Evolutionary conservation across 768 basidiomycete species (phyloP).

Genomic region (Gloeophyllum trabeum): DNA sequence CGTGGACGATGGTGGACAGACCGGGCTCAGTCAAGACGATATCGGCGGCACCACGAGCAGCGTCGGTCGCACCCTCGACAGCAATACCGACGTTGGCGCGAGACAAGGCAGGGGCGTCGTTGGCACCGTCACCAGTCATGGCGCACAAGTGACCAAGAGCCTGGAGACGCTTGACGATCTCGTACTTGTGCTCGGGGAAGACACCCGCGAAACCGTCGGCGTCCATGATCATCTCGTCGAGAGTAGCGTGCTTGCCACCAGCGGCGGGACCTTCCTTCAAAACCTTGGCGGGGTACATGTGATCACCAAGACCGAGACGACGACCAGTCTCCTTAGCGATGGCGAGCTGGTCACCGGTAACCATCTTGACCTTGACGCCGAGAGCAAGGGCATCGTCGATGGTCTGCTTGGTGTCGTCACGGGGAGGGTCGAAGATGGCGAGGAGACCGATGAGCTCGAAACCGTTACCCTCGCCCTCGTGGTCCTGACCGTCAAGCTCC

Average conservation of each 20-base stretch:
- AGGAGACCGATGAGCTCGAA: conserved; percentile 97
- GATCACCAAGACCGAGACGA: conserved; percentile 94
- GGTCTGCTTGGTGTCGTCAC: conserved; percentile 97
- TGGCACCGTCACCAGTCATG: conserved; percentile 99
- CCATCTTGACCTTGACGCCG: conserved; percentile 99
- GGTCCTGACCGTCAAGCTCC: conserved; percentile 77
- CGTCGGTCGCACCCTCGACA: conserved; percentile 98
- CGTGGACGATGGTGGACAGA: conserved; percentile 98
- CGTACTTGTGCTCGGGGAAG: conserved; percentile 99
- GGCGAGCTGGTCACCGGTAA: conserved; percentile 99
- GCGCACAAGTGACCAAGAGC: conserved; percentile 92
- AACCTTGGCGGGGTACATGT: conserved; percentile 99
- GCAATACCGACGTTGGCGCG: conserved; percentile 99
- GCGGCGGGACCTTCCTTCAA: conserved; percentile 92
- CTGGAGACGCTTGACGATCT: conserved; percentile 98
- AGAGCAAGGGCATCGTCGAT: conserved; percentile 94
- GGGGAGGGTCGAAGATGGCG: conserved; percentile 95
- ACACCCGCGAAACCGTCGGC: conserved; percentile 99
- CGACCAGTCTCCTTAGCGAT: conserved; percentile 99
- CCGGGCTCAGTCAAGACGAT: conserved; percentile 97
- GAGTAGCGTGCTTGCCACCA: conserved; percentile 67
- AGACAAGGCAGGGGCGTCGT: conserved; percentile 94
- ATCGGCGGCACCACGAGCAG: conserved; percentile 96
- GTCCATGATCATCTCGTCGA: conserved; percentile 99
- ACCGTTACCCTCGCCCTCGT: conserved; percentile 85